phyloP scores from a whole-genome alignment of 371 early-diverging fungal genomes.

The Saksenaea oblongispora region DNA sequence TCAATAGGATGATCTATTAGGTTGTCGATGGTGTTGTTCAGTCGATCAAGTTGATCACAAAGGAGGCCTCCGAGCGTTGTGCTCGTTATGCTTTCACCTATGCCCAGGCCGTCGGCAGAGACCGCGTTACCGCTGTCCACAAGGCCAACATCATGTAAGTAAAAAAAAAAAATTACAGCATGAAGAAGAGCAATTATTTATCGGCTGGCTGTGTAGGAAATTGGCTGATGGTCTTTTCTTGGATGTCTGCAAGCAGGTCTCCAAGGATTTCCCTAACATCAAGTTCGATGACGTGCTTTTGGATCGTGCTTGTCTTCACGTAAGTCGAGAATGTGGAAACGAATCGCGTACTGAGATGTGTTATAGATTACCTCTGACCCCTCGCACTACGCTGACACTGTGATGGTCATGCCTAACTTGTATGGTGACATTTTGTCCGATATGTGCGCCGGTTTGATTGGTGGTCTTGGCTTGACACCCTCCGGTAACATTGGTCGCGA shows the following conservation, averaged over 20 bases:
- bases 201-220: slow-evolving; percentile 56
- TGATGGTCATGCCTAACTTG: slow-evolving; percentile 99
- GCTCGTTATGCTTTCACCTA: slow-evolving; percentile 96
- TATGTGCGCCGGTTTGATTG: slow-evolving; percentile 97
- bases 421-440: slow-evolving; percentile 98
- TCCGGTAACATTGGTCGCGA: slow-evolving; percentile 98
- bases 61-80: slow-evolving; percentile 91
- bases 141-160: slow-evolving; percentile 73
- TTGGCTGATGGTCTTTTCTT: slow-evolving; percentile 97
- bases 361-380: slow-evolving; percentile 93
- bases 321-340: slow-evolving; percentile 19
- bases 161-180: neutral
- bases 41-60: slow-evolving; percentile 98
- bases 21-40: slow-evolving; percentile 97
- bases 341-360: neutral
- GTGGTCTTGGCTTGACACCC: slow-evolving; percentile 97
- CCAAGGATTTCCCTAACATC: slow-evolving; percentile 92
- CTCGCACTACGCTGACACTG: slow-evolving; percentile 84
- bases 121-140: slow-evolving; percentile 95
- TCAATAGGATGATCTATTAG: slow-evolving; percentile 20
- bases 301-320: slow-evolving; percentile 91
- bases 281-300: slow-evolving; percentile 89
- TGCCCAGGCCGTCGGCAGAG: slow-evolving; percentile 87
- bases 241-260: slow-evolving; percentile 88
- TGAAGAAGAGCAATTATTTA: neutral